phyloP scores from a whole-genome alignment of 2,329 filamentous ascomycete species.

The Torrubiella hemipterigena region DNA sequence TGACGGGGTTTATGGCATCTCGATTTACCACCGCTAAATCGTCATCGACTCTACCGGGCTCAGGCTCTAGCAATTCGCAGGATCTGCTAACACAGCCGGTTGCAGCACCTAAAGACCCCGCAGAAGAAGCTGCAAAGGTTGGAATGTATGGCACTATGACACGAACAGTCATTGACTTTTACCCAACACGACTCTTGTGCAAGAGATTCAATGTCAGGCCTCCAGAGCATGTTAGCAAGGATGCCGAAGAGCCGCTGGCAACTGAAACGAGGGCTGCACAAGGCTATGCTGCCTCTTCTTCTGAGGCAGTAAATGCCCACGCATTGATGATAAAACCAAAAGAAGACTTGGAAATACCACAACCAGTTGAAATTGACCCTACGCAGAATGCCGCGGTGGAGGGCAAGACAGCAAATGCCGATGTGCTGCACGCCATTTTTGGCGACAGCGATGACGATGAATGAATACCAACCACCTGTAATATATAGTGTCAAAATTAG shows the following conservation, averaged over 20 bases:
- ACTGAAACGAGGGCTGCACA: conserved; percentile 6
- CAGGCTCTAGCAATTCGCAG: conserved; percentile 5
- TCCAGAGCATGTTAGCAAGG: conserved; percentile 53
- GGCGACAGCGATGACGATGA: conserved; percentile 74
- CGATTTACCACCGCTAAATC: conserved; percentile 70
- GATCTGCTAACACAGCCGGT: conserved; percentile 18
- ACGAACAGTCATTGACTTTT: conserved; percentile 57
- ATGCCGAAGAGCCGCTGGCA: conserved; percentile 24
- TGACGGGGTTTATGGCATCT: conserved; percentile 84
- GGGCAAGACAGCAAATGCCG: conserved; percentile 60
- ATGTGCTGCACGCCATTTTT: conserved; percentile 87
- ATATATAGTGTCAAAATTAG: too few species aligned
- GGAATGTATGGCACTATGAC: conserved; percentile 93
- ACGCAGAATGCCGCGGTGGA: conserved; percentile 60
- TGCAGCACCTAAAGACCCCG: conserved; percentile 46
- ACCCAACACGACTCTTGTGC: conserved; percentile 75
- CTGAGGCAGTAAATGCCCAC: conserved; percentile 7
- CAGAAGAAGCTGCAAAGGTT: conserved; percentile 73
- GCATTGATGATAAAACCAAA: too few species aligned
- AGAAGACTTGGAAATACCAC: too few species aligned
- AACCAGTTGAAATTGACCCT: conserved; percentile 43
- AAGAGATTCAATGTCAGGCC: conserved; percentile 86
- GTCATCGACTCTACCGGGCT: conserved; percentile 15
- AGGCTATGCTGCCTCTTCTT: conserved; percentile 3
- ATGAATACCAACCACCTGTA: too few species aligned